These are phyloP conservation scores for Colletotrichum higginsianum DNA, from an alignment of 2,329 filamentous ascomycete species.

Conservation along the genomic window DNA sequence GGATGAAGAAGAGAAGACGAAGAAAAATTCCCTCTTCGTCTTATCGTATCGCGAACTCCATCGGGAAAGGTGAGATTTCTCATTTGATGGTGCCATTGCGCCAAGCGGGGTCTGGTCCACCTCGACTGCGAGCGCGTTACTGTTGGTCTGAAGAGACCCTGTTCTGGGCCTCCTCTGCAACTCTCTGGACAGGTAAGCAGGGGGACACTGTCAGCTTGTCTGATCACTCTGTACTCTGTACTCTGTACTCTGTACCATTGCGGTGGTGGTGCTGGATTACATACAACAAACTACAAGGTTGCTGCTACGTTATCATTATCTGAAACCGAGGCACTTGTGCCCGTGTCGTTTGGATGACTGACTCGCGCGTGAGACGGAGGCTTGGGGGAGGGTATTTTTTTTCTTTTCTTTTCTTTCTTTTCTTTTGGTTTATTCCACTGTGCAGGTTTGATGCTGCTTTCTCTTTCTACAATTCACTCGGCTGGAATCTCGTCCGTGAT, in stretches of 20 bases:
- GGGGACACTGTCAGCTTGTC: no score
- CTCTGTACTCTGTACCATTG: no score
- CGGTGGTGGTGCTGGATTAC: not conserved
- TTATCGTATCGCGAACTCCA: constrained; percentile 41
- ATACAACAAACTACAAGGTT: not conserved
- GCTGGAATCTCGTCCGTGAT: not conserved
- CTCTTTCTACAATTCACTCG: not conserved
- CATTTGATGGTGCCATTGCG: constrained; percentile 40
- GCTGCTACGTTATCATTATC: not conserved
- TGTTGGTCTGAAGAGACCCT: not conserved
- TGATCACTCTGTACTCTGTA: no score
- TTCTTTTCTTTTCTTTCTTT: no score
- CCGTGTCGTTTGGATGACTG: not conserved
- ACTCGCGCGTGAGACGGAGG: not conserved
- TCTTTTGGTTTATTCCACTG: no score
- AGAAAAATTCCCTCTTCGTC: constrained; percentile 29
- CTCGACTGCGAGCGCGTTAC: constrained; percentile 14
- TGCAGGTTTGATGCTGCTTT: not conserved
- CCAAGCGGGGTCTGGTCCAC: constrained; percentile 36
- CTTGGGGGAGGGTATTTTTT: no score
- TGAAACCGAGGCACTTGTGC: not conserved
- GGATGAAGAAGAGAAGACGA: not conserved
- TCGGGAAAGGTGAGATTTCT: constrained; percentile 40
- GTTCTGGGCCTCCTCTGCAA: no score
- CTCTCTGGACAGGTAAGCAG: no score